Base-by-base conservation (phyloP, 1,139 yeast genomes). In the Trichomonascaceae sp. region DNA sequence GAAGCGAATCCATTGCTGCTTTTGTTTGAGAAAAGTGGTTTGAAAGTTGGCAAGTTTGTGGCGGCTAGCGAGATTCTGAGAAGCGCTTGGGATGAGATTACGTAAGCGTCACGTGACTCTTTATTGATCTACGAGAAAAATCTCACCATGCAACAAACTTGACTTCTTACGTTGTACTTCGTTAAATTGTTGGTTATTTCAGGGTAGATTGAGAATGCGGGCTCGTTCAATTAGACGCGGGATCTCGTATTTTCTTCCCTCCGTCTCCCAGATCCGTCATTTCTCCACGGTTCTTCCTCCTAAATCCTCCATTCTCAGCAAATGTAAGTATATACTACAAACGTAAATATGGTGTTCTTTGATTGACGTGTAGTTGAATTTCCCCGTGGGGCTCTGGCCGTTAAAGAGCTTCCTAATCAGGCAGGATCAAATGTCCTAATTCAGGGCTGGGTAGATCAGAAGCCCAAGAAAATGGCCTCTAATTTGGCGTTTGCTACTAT, bases 371-470 rank as follows among this genome's bases (percentile, higher is more conserved):
- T n/a, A 44, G 49, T 46, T 15, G 27, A 30, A 5, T 46, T 46
- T 20, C 49, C 49, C 5, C 41, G 43, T 17, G 38, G 27, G 2
- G 41, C 41, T n/a, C n/a, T 15, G 15, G 41, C 3, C 18, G 41
- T 36, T 2, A 36, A 13, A 36, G 13, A 36, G 3, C 41, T 36
- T 15, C 41, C 41, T 13, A 36, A 9, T 2, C 17, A n/a, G 8
- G 17, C 41, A 15, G 53, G 43, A 6, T 15, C 45, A 53, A 27
- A 45, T 13, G 63, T 63, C 10, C 61, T 60, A 3, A 63, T 87
- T 19, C 80, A 86, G 63, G 98, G 98, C 0, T 95, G 96, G 87
- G 78, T 91, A 22, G 82, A 88, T 63, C 76, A 80, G 43, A 84
- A 84, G 60, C 93, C 96, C 0, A 78, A 80, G 68, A 77, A 80